Conservation (phyloP, 1,139 yeast species). For the Sugiyamaella sp. region DNA sequence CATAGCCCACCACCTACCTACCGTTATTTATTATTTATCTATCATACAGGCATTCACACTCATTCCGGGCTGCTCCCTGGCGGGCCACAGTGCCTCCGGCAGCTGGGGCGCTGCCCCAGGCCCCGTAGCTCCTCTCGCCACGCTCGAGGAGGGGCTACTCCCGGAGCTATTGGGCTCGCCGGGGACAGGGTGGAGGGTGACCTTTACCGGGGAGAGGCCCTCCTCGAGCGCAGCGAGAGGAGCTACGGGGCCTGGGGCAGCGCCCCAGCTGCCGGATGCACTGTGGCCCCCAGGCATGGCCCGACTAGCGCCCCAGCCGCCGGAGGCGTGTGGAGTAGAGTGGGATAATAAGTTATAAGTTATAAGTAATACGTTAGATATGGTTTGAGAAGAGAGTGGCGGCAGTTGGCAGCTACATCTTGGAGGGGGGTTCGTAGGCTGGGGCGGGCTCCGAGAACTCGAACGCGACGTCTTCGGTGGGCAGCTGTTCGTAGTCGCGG, state of each 20-base stretch:
- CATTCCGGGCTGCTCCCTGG: too few relatives aligned
- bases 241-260: conserved; percentile 4
- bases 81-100: background rate
- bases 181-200: too few relatives aligned
- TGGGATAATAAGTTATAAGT: background rate
- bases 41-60: background rate
- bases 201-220: too few relatives aligned
- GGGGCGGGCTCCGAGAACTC: conserved; percentile 11
- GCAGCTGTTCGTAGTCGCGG: conserved; percentile 10
- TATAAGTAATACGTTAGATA: background rate
- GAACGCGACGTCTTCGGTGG: background rate
- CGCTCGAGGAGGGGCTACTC: background rate
- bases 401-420: background rate
- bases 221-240: conserved; percentile 4
- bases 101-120: background rate
- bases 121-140: background rate
- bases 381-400: background rate
- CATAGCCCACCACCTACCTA: background rate
- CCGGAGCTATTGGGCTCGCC: background rate
- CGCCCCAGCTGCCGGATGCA: background rate
- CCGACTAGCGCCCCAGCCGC: background rate
- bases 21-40: conserved; percentile 5
- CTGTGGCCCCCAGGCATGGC: background rate
- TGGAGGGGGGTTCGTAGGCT: conserved; percentile 4
- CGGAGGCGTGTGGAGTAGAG: background rate